These are phyloP conservation scores for Globisporangium alternatum DNA, from an alignment of 352 stramenopile genomes.

Conservation along the genomic window DNA sequence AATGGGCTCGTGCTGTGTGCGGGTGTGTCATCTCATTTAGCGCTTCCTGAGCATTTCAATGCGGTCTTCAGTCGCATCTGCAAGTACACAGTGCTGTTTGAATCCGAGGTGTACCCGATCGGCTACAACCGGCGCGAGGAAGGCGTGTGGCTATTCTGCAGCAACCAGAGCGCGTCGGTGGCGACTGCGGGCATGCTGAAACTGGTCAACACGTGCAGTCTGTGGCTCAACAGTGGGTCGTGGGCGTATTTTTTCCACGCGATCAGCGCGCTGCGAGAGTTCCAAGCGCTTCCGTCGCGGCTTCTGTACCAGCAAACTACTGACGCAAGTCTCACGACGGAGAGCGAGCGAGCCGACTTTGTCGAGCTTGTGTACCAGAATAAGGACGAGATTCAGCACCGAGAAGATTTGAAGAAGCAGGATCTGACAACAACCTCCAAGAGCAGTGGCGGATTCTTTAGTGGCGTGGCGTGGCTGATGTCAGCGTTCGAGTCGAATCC, in stretches of 20 bases:
- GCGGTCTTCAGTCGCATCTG: constrained; percentile 54
- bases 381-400: constrained; percentile 49
- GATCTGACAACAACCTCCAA: constrained; percentile 21
- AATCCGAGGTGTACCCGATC: constrained; percentile 52
- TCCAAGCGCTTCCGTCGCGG: constrained; percentile 49
- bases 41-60: constrained; percentile 57
- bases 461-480: constrained; percentile 68
- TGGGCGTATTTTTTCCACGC: constrained; percentile 72
- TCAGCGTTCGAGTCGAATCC: constrained; percentile 59
- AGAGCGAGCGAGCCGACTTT: constrained; percentile 51
- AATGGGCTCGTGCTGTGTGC: constrained; percentile 73
- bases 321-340: constrained; percentile 22
- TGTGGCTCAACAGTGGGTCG: constrained; percentile 42
- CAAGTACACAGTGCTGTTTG: constrained; percentile 60
- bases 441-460: constrained; percentile 54
- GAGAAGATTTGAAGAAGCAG: constrained; percentile 40
- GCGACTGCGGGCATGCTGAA: constrained; percentile 72
- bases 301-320: constrained; percentile 30
- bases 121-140: constrained; percentile 63
- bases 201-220: constrained; percentile 55
- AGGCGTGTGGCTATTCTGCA: constrained; percentile 55
- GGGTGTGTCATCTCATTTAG: constrained; percentile 52
- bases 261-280: constrained; percentile 56
- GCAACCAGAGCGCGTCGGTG: constrained; percentile 65
- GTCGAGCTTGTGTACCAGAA: constrained; percentile 55